Percentiles rank a stretch among this genome's conserved stretches.
Evolutionary conservation across 129 eudicot species (phyloP).

Genomic region (Escallonia rubra): DNA sequence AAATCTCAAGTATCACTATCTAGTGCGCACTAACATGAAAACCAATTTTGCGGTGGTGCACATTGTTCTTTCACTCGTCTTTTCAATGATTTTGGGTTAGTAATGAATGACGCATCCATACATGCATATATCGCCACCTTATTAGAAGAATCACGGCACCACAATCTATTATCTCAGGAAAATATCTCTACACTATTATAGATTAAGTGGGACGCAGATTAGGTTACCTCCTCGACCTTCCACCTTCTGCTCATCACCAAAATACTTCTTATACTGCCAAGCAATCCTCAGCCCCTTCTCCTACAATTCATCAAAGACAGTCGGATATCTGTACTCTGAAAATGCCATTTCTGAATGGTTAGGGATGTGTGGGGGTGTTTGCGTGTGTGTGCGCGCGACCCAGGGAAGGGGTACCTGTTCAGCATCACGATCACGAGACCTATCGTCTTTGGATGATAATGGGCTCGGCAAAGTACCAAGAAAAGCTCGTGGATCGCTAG

Average conservation of each 20-base stretch:
- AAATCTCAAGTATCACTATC: no score
- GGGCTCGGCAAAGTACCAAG: conserved; percentile 87
- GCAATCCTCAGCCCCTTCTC: conserved; percentile 95
- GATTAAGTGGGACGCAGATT: not conserved
- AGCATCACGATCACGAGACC: conserved; percentile 39
- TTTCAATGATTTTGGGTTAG: not conserved
- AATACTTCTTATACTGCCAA: conserved; percentile 95
- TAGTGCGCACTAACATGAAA: no score
- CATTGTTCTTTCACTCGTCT: not conserved
- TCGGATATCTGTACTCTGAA: not conserved
- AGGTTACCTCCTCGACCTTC: conserved; percentile 57
- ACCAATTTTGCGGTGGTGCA: not conserved
- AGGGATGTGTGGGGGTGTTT: not conserved
- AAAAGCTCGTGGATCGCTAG: conserved; percentile 74
- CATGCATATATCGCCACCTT: not conserved
- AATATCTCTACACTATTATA: not conserved
- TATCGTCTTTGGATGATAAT: conserved; percentile 69
- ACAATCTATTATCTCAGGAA: not conserved
- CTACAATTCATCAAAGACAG: conserved; percentile 27
- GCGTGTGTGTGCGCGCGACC: not conserved
- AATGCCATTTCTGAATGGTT: not conserved
- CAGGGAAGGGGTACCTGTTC: conserved; percentile 47
- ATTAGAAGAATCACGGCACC: not conserved
- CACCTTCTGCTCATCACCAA: conserved; percentile 51
- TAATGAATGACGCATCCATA: not conserved